Conservation (phyloP, 179 eudicot species). For the Gypsophila paniculata region DNA sequence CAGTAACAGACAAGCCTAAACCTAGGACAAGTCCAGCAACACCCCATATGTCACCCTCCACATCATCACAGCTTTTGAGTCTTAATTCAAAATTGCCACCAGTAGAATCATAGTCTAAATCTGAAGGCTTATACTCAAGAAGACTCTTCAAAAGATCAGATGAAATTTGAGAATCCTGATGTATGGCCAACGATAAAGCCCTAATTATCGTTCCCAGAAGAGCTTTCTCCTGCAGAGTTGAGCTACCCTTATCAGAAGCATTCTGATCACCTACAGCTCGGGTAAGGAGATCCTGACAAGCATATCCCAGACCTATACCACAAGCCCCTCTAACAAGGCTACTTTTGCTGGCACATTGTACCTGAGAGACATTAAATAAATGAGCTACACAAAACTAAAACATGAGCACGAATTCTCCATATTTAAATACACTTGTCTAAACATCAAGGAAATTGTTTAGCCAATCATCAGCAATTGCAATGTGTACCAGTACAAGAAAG, state of each 20-base stretch:
- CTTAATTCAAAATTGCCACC: slow-evolving; percentile 25
- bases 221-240: slow-evolving; percentile 47
- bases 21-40: slow-evolving; percentile 83
- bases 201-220: slow-evolving; percentile 59
- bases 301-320: slow-evolving; percentile 84
- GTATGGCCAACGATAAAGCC: slow-evolving; percentile 48
- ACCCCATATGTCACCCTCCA: slow-evolving; percentile 86
- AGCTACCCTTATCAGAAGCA: slow-evolving; percentile 36
- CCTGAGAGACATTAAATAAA: slow-evolving; percentile 40
- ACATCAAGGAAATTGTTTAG: background rate
- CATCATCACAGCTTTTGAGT: slow-evolving; percentile 31
- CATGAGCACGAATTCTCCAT: slow-evolving; percentile 1
- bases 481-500: background rate
- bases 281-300: slow-evolving; percentile 77
- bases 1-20: slow-evolving; percentile 61
- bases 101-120: slow-evolving; percentile 29
- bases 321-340: slow-evolving; percentile 87
- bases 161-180: slow-evolving; percentile 41
- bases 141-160: slow-evolving; percentile 44
- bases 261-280: slow-evolving; percentile 33
- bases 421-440: background rate
- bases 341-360: slow-evolving; percentile 59
- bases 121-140: slow-evolving; percentile 38
- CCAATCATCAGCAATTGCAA: background rate
- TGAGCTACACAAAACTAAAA: background rate